Evolutionary conservation across 176 grass and related monocot genomes (phyloP), one percentile per base, ranked within the genome.

Genomic region (Panicum miliaceum): DNA sequence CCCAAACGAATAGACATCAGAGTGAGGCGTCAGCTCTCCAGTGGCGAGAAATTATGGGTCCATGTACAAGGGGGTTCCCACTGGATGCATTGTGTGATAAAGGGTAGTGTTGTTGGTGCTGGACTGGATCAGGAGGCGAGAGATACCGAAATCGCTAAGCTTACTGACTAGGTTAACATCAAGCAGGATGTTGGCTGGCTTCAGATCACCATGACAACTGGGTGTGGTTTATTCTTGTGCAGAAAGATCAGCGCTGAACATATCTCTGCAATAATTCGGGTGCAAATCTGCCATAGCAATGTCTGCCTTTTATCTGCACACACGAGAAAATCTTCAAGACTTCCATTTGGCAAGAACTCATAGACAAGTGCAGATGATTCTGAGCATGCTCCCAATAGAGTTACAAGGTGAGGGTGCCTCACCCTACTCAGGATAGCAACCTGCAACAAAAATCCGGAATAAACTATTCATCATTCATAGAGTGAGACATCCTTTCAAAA

Each of bases 321-420:
- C 29, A 66, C 22, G 40, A 88, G 86, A 79, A 79, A 88, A 57
- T 88, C 81, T 73, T 88, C 81, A 38, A 88, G 86, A 32, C 81
- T 88, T 47, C 86, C 86, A 47, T 88, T 88, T 79, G 86, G 74
- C 25, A 88, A 78, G 81, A 84, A 88, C 74, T 88, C 86, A 25
- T 84, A 88, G 14, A 88, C 86, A 73, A 84, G 74, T 47, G 86
- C 45, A 53, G 67, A 84, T 19, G 68, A 36, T 32, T 84, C 81
- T 36, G 57, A 73, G 74, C 86, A 88, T 18, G 86, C 46, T 84
- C 86, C 81, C 65, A 88, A 45, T 0, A 88, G 57, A 40, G 81
- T 84, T 56, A 88, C 81, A 51, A 88, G 74, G 66, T 88, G 75
- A 43, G 86, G 86, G 20, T 88, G 86, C 62, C 86, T 84, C 81